phyloP scores from a whole-genome alignment of 2,329 filamentous ascomycete genomes.

The Hymenoscyphus salicellus region DNA sequence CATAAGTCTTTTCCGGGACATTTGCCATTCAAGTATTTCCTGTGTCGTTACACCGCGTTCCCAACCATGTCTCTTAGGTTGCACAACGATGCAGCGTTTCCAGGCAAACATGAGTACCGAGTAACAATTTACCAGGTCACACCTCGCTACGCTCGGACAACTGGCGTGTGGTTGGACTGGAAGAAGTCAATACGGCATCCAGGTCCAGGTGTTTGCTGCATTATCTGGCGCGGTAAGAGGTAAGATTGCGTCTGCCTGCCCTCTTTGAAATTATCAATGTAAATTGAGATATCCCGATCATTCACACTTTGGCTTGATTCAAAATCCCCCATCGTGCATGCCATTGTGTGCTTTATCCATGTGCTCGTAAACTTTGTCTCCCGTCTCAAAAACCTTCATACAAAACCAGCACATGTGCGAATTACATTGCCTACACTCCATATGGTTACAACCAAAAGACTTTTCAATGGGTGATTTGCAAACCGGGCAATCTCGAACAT shows the following conservation, averaged over 20 bases:
- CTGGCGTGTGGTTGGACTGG: too few relatives aligned
- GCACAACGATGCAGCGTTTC: neutral
- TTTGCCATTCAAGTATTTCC: neutral
- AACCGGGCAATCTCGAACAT: constrained; percentile 42
- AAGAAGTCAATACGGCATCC: too few relatives aligned
- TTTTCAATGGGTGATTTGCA: constrained; percentile 32
- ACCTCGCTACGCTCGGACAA: neutral
- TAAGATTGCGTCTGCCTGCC: too few relatives aligned
- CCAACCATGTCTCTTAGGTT: neutral
- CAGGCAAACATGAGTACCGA: too few relatives aligned
- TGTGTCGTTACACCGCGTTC: neutral
- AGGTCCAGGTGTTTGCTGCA: too few relatives aligned
- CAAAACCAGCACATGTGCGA: constrained; percentile 51
- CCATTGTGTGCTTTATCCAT: constrained; percentile 16
- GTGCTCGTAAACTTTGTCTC: constrained; percentile 27
- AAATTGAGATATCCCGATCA: too few relatives aligned
- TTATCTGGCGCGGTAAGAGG: too few relatives aligned
- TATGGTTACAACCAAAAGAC: constrained; percentile 46
- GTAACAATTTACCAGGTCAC: neutral
- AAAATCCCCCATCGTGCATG: too few relatives aligned
- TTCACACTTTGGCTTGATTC: too few relatives aligned
- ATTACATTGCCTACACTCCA: constrained; percentile 42
- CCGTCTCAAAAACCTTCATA: constrained; percentile 36
- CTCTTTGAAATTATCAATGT: too few relatives aligned
- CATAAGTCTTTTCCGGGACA: neutral